Percentiles rank a stretch among this genome's conserved stretches.
phyloP scores from a whole-genome alignment of 805 yeast species.

The Starmerella bombi region DNA sequence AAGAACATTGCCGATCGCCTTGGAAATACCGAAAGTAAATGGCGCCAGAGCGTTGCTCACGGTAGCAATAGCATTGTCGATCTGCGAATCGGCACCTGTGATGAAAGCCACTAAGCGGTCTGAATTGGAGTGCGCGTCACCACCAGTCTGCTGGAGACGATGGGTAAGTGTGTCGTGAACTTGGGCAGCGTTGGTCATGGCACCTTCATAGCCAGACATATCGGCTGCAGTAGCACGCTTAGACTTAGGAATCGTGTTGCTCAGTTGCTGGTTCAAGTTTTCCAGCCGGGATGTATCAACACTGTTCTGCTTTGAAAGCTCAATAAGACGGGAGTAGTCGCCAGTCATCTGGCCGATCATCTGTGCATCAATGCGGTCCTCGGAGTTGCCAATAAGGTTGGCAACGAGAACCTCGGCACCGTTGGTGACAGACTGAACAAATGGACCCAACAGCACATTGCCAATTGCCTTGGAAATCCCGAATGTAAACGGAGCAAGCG shows the following conservation, averaged over 20 bases:
- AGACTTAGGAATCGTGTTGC: background rate
- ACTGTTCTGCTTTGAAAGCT: constrained; percentile 10
- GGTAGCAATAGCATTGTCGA: constrained; percentile 15
- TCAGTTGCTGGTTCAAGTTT: constrained; percentile 13
- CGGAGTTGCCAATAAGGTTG: constrained; percentile 14
- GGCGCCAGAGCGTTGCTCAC: constrained; percentile 10
- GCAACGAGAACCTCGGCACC: too few relatives aligned
- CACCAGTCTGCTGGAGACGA: constrained; percentile 9
- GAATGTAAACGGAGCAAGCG: constrained; percentile 10
- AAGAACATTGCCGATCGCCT: constrained; percentile 14
- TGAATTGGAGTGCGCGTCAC: constrained; percentile 11
- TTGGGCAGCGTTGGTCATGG: constrained; percentile 25
- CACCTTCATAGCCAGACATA: constrained; percentile 14
- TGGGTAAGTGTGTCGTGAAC: constrained; percentile 17
- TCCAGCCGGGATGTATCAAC: constrained; percentile 12
- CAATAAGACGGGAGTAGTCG: constrained; percentile 14
- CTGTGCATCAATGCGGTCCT: constrained; percentile 9
- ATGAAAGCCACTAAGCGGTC: constrained; percentile 19
- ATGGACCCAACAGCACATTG: constrained; percentile 22
- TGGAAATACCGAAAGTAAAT: too few relatives aligned
- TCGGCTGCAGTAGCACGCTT: constrained; percentile 8
- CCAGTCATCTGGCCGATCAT: constrained; percentile 9
- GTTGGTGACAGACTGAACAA: constrained; percentile 24
- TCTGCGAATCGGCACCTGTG: constrained; percentile 23
- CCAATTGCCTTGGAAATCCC: constrained; percentile 15